phyloP scores from a whole-genome alignment of 2,329 filamentous ascomycete species.

The Epichloe gansuensis region DNA sequence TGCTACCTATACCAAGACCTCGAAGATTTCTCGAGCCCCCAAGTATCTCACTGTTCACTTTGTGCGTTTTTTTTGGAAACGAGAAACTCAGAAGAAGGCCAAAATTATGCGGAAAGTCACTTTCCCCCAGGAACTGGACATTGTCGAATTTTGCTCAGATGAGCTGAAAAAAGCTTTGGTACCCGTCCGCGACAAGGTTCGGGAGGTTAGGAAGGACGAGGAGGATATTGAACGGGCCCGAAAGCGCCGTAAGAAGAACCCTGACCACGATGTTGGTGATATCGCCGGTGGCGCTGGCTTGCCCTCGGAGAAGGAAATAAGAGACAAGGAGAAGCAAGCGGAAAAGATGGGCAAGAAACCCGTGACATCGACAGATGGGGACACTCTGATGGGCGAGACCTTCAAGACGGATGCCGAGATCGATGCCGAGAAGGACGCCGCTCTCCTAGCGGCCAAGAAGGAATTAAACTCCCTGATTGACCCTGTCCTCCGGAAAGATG shows the following conservation, averaged over 20 bases:
- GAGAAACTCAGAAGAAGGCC: constrained; percentile 90
- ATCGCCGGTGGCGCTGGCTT: constrained; percentile 33
- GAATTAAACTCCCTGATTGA: constrained; percentile 71
- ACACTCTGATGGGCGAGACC: constrained; percentile 60
- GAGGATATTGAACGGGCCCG: constrained; percentile 82
- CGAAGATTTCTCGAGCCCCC: constrained; percentile 77
- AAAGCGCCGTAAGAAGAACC: constrained; percentile 71
- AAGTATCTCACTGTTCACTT: constrained; percentile 97
- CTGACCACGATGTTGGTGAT: constrained; percentile 33
- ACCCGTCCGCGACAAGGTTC: constrained; percentile 91
- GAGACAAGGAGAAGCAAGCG: constrained; percentile 37
- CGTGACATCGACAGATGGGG: constrained; percentile 38
- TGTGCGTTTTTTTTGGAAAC: constrained; percentile 96
- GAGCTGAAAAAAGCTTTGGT: constrained; percentile 70
- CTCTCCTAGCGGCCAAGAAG: constrained; percentile 70
- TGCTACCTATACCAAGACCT: constrained; percentile 77
- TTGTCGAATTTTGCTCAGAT: constrained; percentile 90
- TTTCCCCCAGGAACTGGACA: constrained; percentile 83
- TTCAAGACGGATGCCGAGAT: constrained; percentile 93
- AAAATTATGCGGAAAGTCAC: constrained; percentile 99
- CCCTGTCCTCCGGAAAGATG: constrained; percentile 60
- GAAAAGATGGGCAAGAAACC: constrained; percentile 25
- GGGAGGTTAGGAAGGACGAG: constrained; percentile 89
- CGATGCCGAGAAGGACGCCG: constrained; percentile 68
- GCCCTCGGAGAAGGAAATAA: constrained; percentile 37